phyloP scores from a whole-genome alignment of 169 alveolate genomes.

The Eimeria zaria region DNA sequence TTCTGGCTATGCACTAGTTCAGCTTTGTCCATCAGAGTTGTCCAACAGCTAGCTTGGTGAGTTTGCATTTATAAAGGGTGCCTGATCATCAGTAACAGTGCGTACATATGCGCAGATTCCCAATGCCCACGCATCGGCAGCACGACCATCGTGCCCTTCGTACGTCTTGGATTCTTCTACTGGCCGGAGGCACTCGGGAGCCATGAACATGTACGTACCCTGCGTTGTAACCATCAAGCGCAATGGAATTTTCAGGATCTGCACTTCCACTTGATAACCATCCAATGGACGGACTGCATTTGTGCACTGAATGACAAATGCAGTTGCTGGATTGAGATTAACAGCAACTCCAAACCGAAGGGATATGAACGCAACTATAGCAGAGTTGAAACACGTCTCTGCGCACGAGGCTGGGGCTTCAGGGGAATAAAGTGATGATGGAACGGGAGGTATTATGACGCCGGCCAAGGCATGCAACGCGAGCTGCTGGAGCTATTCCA shows the following conservation, averaged over 20 bases:
- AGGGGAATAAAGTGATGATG: not conserved
- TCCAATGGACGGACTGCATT: not conserved
- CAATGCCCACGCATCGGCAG: slow-evolving; percentile 93
- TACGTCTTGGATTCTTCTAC: slow-evolving; percentile 86
- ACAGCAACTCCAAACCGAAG: not conserved
- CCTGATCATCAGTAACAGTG: not conserved
- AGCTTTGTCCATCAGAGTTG: not conserved
- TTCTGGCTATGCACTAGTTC: not conserved
- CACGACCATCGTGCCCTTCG: slow-evolving; percentile 90
- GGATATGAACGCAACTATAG: not conserved
- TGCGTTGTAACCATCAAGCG: slow-evolving; percentile 78
- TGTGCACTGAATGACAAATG: not conserved
- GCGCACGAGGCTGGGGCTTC: not conserved
- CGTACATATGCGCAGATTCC: slow-evolving; percentile 89
- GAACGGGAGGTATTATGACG: not conserved
- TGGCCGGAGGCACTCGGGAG: slow-evolving; percentile 91
- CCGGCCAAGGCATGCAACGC: slow-evolving; percentile 16
- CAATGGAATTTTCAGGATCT: not conserved
- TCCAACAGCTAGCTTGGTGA: not conserved
- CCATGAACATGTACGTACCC: slow-evolving; percentile 92
- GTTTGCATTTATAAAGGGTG: not conserved
- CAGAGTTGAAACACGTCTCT: not conserved
- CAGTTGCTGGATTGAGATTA: not conserved
- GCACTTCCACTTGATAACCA: not conserved
- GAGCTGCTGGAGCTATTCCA: not conserved